Percentiles rank a stretch among this genome's conserved stretches.
These are phyloP conservation scores for Penicillium steckii DNA, from an alignment of 495 filamentous ascomycete species.

Conservation along the genomic window DNA sequence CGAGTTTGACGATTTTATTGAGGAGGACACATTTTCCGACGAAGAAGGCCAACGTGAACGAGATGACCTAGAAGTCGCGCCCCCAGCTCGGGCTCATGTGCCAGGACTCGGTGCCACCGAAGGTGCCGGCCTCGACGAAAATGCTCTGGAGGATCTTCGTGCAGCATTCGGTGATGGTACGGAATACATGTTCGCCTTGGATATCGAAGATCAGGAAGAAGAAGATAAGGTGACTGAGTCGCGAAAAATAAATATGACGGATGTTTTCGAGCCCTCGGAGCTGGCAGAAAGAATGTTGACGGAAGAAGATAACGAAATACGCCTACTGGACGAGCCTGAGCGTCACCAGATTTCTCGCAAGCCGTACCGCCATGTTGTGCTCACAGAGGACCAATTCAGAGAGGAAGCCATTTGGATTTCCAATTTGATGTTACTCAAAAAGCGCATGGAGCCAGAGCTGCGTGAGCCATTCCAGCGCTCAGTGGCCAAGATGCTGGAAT, in stretches of 20 bases:
- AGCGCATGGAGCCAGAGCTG: constrained; percentile 66
- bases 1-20: constrained; percentile 97
- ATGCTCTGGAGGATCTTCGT: constrained; percentile 90
- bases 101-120: constrained; percentile 57
- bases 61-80: constrained; percentile 84
- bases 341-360: constrained; percentile 89
- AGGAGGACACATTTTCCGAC: constrained; percentile 89
- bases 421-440: constrained; percentile 81
- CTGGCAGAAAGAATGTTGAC: constrained; percentile 91
- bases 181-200: constrained; percentile 91
- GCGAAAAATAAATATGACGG: constrained; percentile 85
- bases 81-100: constrained; percentile 63
- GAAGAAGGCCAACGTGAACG: constrained; percentile 73
- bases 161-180: constrained; percentile 91
- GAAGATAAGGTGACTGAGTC: constrained; percentile 69
- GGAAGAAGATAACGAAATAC: constrained; percentile 89
- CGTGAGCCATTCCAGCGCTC: constrained; percentile 81
- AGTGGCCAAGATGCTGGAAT: constrained; percentile 89
- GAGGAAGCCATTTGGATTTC: constrained; percentile 93
- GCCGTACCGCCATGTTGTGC: constrained; percentile 73
- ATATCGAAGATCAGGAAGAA: constrained; percentile 68
- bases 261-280: constrained; percentile 96
- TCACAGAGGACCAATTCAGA: constrained; percentile 76
- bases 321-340: constrained; percentile 83
- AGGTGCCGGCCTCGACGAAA: constrained; percentile 80